Percentiles rank a stretch among this genome's conserved stretches.
Conservation (phyloP, 345 rosid species). For the Aquilaria malaccensis region DNA sequence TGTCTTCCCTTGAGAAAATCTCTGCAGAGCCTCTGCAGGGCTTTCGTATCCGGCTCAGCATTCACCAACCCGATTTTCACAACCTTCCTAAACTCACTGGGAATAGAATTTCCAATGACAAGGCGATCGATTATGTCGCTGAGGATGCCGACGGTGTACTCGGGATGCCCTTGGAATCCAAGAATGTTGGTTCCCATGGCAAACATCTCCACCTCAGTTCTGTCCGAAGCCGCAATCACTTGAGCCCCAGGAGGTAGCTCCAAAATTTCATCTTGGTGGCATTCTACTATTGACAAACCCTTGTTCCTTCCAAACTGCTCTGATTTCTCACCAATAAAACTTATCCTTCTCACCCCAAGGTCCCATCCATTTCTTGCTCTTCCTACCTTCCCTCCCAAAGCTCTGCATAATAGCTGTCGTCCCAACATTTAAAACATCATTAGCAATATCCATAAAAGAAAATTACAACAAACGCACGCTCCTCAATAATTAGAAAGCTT, state of each 20-base stretch:
- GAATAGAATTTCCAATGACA: conserved; percentile 38
- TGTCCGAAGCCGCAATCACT: conserved; percentile 68
- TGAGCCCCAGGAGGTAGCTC: conserved; percentile 61
- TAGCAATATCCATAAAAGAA: too few relatives aligned
- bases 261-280: conserved; percentile 85
- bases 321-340: conserved; percentile 40
- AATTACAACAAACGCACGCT: too few relatives aligned
- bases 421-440: too few relatives aligned
- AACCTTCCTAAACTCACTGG: conserved; percentile 35
- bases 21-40: conserved; percentile 57
- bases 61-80: conserved; percentile 35
- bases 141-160: conserved; percentile 77
- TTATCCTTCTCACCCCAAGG: conserved; percentile 56
- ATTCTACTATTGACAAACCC: conserved; percentile 51
- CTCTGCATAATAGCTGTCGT: conserved; percentile 67
- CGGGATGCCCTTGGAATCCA: conserved; percentile 94
- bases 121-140: conserved; percentile 69
- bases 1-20: conserved; percentile 39
- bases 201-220: conserved; percentile 75
- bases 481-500: too few relatives aligned
- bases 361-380: conserved; percentile 71
- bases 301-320: conserved; percentile 21
- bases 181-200: conserved; percentile 50
- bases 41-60: conserved; percentile 46
- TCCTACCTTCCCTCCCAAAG: conserved; percentile 77